Conservation (phyloP, 805 yeast species). For the Candida wancherniae region DNA sequence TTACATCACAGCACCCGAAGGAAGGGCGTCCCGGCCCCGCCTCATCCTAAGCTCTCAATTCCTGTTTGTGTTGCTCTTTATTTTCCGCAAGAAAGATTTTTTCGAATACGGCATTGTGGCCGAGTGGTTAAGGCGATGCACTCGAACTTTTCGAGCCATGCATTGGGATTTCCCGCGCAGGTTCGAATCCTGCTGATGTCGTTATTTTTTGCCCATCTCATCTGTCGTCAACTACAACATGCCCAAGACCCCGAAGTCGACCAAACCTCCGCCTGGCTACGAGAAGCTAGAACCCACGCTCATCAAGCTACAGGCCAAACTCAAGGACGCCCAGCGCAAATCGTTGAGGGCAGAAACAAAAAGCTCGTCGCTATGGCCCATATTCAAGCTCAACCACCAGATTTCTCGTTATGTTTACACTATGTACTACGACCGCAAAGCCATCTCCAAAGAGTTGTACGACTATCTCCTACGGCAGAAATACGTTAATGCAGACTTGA, state of each 20-base stretch:
- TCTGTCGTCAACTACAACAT: neutral
- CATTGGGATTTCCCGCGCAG: conserved; percentile 43
- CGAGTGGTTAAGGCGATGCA: conserved; percentile 42
- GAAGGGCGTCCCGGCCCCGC: neutral
- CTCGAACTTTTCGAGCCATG: conserved; percentile 30
- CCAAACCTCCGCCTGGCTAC: conserved; percentile 66
- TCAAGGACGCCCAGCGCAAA: conserved; percentile 45
- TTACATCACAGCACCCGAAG: no score
- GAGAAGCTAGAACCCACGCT: conserved; percentile 64
- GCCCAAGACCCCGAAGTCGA: conserved; percentile 7
- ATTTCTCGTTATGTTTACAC: conserved; percentile 72
- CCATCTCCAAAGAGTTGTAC: conserved; percentile 63
- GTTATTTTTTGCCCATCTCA: conserved; percentile 24
- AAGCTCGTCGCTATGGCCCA: conserved; percentile 59
- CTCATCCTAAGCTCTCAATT: neutral
- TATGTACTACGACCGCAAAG: conserved; percentile 63
- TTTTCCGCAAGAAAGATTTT: neutral
- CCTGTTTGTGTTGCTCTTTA: neutral
- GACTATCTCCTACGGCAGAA: conserved; percentile 67
- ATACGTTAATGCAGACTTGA: conserved; percentile 62
- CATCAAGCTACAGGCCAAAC: conserved; percentile 49
- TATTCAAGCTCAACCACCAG: conserved; percentile 67
- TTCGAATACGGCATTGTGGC: conserved; percentile 28
- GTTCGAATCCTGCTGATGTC: conserved; percentile 46
- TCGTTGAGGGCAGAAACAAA: conserved; percentile 42